Conservation (phyloP, 805 yeast genomes). For the Ogataea nitratoaversa region DNA sequence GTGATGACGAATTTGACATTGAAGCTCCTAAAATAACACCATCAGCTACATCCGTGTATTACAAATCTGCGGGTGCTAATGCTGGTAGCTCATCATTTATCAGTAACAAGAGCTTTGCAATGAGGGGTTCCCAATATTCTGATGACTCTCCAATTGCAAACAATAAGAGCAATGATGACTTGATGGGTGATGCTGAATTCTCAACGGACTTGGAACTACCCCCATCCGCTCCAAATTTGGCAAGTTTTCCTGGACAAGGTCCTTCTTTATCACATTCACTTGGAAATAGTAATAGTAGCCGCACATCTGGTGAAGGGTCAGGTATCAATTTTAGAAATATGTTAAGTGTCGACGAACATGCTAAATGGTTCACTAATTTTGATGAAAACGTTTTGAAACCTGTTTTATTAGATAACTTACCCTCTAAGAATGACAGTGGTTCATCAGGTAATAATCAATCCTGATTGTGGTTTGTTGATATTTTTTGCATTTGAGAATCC, state of each 20-base stretch:
- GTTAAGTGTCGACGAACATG: conserved; percentile 57
- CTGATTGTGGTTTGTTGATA: too few species aligned
- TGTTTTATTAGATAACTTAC: conserved; percentile 66
- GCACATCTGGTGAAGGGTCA: background rate
- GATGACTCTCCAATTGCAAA: conserved; percentile 22
- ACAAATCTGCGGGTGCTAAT: conserved; percentile 8
- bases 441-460: background rate
- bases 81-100: conserved; percentile 9
- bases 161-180: conserved; percentile 23
- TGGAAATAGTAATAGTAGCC: background rate
- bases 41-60: conserved; percentile 12
- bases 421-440: conserved; percentile 18
- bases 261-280: conserved; percentile 8
- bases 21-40: conserved; percentile 54
- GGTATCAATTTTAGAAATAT: conserved; percentile 28
- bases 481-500: too few species aligned
- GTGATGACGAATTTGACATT: conserved; percentile 94
- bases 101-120: conserved; percentile 14
- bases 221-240: conserved; percentile 24
- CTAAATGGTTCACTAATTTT: conserved; percentile 88
- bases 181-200: conserved; percentile 30
- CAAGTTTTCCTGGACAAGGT: conserved; percentile 16
- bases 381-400: conserved; percentile 95
- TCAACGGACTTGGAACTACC: conserved; percentile 33
- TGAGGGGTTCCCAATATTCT: conserved; percentile 16